phyloP scores from a whole-genome alignment of 1,139 yeast genomes.

The Taphrina confusa region DNA sequence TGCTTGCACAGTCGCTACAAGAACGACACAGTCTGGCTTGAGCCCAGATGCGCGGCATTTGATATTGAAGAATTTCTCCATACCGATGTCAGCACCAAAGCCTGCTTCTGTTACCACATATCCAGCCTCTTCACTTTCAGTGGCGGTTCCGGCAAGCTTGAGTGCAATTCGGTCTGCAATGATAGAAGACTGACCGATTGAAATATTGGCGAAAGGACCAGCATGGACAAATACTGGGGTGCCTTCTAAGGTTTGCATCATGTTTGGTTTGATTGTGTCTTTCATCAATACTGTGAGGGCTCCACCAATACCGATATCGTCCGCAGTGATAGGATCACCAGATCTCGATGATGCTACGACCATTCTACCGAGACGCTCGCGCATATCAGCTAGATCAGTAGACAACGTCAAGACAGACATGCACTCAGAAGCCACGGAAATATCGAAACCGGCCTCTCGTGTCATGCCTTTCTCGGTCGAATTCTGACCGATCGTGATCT shows the following conservation, averaged over 20 bases:
- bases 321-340: slow-evolving; percentile 92
- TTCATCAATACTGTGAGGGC: slow-evolving; percentile 92
- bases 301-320: slow-evolving; percentile 96
- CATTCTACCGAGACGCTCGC: slow-evolving; percentile 85
- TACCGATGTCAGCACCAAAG: slow-evolving; percentile 99
- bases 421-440: slow-evolving; percentile 94
- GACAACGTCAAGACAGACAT: slow-evolving; percentile 97
- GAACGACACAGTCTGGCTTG: slow-evolving; percentile 86
- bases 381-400: slow-evolving; percentile 77
- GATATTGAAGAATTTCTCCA: slow-evolving; percentile 94
- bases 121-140: slow-evolving; percentile 69
- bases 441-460: slow-evolving; percentile 91
- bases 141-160: slow-evolving; percentile 78
- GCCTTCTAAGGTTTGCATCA: slow-evolving; percentile 98
- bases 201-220: slow-evolving; percentile 97
- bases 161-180: slow-evolving; percentile 94
- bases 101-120: slow-evolving; percentile 97
- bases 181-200: slow-evolving; percentile 66
- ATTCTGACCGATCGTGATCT: slow-evolving; percentile 87
- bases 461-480: slow-evolving; percentile 91
- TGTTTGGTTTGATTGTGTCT: slow-evolving; percentile 95
- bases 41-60: slow-evolving; percentile 93
- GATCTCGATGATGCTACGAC: slow-evolving; percentile 80
- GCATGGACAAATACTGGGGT: slow-evolving; percentile 98
- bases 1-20: slow-evolving; percentile 97